These are phyloP conservation scores for Porogramme epimiltina DNA, from an alignment of 1,284 basidiomycete species.

Conservation along the genomic window DNA sequence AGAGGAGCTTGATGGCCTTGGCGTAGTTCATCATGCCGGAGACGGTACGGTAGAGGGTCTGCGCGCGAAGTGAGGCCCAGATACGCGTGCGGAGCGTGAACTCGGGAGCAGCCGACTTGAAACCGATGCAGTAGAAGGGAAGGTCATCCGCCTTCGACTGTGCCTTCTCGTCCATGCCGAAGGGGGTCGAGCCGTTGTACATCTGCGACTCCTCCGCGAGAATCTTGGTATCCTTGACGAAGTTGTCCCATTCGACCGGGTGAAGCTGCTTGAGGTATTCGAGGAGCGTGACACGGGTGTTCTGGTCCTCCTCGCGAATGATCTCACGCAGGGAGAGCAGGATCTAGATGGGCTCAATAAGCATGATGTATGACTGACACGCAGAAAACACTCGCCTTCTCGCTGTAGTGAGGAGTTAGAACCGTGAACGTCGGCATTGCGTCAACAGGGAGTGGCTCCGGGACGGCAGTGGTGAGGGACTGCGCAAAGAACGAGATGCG, in stretches of 20 bases:
- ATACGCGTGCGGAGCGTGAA: slow-evolving; percentile 98
- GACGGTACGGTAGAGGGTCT: slow-evolving; percentile 97
- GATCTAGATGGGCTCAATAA: slow-evolving; percentile 50
- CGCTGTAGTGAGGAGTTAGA: slow-evolving; percentile 93
- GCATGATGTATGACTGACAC: not conserved
- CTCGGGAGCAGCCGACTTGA: slow-evolving; percentile 98
- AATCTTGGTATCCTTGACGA: slow-evolving; percentile 99
- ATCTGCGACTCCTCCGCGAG: slow-evolving; percentile 93
- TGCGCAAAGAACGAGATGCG: slow-evolving; percentile 97
- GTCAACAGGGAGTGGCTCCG: slow-evolving; percentile 89
- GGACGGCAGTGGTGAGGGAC: slow-evolving; percentile 87
- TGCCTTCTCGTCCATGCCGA: slow-evolving; percentile 88
- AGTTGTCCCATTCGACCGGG: slow-evolving; percentile 99
- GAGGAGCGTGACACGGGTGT: slow-evolving; percentile 90
- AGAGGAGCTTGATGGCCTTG: slow-evolving; percentile 99
- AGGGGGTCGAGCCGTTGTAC: slow-evolving; percentile 81
- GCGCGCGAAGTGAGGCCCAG: slow-evolving; percentile 97
- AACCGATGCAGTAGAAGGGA: slow-evolving; percentile 98
- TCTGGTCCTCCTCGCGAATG: slow-evolving; percentile 95
- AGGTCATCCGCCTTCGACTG: slow-evolving; percentile 90
- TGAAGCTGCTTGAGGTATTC: slow-evolving; percentile 99
- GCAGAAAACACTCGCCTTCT: slow-evolving; percentile 64
- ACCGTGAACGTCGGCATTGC: slow-evolving; percentile 98
- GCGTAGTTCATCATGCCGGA: slow-evolving; percentile 99
- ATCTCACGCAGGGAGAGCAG: slow-evolving; percentile 92